These are phyloP conservation scores for Talaromyces sp. DNA, from an alignment of 2,329 filamentous ascomycete genomes.

Conservation along the genomic window DNA sequence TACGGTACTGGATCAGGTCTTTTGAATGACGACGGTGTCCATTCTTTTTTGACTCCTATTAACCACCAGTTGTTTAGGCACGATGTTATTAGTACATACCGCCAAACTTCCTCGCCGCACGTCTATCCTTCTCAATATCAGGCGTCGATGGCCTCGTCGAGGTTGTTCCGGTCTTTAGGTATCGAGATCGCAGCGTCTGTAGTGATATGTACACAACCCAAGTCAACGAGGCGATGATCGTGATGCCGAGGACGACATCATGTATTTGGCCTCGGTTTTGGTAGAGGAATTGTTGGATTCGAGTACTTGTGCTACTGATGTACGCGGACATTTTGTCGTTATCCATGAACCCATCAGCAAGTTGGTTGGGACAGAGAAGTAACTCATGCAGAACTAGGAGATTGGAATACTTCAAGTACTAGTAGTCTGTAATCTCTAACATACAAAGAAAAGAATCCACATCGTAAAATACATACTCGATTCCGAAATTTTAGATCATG, in stretches of 20 bases:
- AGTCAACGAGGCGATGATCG: constrained; percentile 11
- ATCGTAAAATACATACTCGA: not conserved
- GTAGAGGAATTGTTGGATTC: not conserved
- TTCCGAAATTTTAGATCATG: not conserved
- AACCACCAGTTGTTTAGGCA: not conserved
- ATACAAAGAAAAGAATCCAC: not conserved
- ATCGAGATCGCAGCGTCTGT: constrained; percentile 23
- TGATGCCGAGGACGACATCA: not conserved
- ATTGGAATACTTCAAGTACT: not conserved
- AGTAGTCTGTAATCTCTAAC: no score
- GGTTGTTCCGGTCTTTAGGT: not conserved
- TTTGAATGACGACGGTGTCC: constrained; percentile 55
- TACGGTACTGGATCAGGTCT: constrained; percentile 59
- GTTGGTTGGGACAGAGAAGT: not conserved
- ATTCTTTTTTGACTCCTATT: constrained; percentile 39
- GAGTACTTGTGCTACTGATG: not conserved
- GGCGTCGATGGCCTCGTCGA: constrained; percentile 28
- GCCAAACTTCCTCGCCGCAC: constrained; percentile 40
- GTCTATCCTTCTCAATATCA: constrained; percentile 42
- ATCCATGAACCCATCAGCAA: not conserved
- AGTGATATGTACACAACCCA: constrained; percentile 27
- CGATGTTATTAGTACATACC: constrained; percentile 31
- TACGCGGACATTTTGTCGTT: not conserved
- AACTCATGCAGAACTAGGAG: no score
- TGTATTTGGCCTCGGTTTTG: not conserved